Conservation (phyloP, 768 basidiomycete species). For the Pleurotus cornucopiae region DNA sequence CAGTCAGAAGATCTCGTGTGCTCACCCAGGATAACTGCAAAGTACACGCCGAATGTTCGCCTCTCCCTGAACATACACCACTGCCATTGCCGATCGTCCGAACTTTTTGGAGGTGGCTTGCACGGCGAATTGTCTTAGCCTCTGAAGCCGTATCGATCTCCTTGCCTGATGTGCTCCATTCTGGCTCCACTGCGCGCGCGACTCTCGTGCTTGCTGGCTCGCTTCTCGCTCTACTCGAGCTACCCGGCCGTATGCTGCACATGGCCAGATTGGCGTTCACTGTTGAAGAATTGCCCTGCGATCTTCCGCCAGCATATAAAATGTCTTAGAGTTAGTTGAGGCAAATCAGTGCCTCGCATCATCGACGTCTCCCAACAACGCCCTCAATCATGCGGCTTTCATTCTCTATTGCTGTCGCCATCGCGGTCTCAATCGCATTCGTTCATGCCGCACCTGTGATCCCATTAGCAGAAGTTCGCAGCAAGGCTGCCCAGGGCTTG, state of each 20-base stretch:
- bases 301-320: background rate
- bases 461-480: background rate
- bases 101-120: background rate
- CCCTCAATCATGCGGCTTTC: background rate
- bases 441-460: conserved; percentile 8
- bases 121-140: background rate
- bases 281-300: no score
- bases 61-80: background rate
- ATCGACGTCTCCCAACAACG: background rate
- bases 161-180: background rate
- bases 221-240: background rate
- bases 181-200: conserved; percentile 2
- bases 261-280: background rate
- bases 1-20: background rate
- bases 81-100: background rate
- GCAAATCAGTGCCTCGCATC: background rate
- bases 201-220: background rate
- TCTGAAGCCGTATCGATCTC: background rate
- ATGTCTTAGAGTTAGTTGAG: background rate
- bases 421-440: background rate
- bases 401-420: background rate
- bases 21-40: background rate
- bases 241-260: background rate
- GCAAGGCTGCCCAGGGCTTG: conserved; percentile 25
- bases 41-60: background rate